Evolutionary conservation across 805 yeast species (phyloP), one percentile per base, ranked within the genome.

Genomic region (Ogataea salicorniae): DNA sequence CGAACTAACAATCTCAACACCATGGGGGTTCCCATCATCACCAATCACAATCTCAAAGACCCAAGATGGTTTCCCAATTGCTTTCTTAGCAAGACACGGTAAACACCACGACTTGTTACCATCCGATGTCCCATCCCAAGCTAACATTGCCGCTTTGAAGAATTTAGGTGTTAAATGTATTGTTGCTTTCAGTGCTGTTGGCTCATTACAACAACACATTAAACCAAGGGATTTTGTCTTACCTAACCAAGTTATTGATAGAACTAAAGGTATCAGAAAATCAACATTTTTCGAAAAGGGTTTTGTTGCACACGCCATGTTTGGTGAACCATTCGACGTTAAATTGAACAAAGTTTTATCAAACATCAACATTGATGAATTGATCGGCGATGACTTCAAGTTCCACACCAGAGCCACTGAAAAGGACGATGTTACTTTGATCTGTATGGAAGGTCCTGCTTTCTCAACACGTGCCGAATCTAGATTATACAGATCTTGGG

Each of bases 401-500:
- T 69, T 91, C 67, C 95, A 86, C 69, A 73, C 88, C 45, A 83
- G 80, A 66, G 70, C 65, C 46, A 71, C 88, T 43, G 83, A 81
- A 56, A 69, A 69, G 34, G 82, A 79, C 48, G 97, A 92, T 60
- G 70, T 87, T 49, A 86, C 95, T 6, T 80, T 94, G 37, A 77
- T 94, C 53, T 94, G 99, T 68, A 94, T 94, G 99, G 99, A 92
- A 70, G 99, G 99, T 39, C 99, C 99, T 3, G 96, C 94, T 43
- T 94, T 94, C 68, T 84, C 95, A 36, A 94, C 99, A 14, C 79
- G 99, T 55, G 98, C 99, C 9, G 99, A 94, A 71, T 90, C 97
- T 14, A 79, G 78, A 63, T 69, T 94, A 70, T 94, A 94, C 73
- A 72, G 77, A 52, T 71, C 86, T 34, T 87, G 94, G 84, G 97